A percentile compares a stretch with the other conserved stretches of the same genome.
These are phyloP conservation scores for Liquidambar formosana DNA, from an alignment of 164 flowering plant genomes.

Conservation along the genomic window DNA sequence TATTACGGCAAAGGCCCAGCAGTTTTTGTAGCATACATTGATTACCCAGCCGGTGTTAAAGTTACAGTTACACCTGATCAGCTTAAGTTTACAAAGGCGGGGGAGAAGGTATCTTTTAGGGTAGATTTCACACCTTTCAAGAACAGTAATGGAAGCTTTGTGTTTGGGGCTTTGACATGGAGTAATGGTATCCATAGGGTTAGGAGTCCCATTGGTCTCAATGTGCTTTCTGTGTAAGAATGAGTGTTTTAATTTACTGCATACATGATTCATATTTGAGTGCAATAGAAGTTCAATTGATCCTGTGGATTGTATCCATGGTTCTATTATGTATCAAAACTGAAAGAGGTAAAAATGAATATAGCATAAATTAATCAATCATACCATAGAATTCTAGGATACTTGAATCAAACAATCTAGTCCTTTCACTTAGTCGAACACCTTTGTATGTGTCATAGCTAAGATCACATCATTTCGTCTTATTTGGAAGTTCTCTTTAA, in stretches of 20 bases:
- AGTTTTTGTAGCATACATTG: slow-evolving; percentile 35
- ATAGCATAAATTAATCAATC: neutral
- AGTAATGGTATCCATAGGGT: slow-evolving; percentile 41
- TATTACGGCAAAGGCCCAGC: slow-evolving; percentile 47
- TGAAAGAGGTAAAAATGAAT: neutral
- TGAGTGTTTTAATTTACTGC: neutral
- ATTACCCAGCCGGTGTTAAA: slow-evolving; percentile 40
- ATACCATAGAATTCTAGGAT: too few relatives aligned
- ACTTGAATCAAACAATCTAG: neutral
- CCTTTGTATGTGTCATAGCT: neutral
- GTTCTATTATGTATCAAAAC: neutral
- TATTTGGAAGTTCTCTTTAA: neutral
- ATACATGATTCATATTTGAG: neutral
- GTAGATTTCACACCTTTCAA: slow-evolving; percentile 37
- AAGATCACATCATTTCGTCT: neutral
- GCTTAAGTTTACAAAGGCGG: slow-evolving; percentile 34
- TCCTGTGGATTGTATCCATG: neutral
- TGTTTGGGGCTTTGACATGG: slow-evolving; percentile 58
- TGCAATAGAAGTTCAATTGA: neutral
- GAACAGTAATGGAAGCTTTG: slow-evolving; percentile 42
- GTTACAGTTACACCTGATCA: slow-evolving; percentile 36
- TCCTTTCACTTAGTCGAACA: neutral
- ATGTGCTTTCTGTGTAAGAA: slow-evolving; percentile 37
- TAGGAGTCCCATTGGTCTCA: slow-evolving; percentile 53
- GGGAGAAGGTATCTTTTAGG: slow-evolving; percentile 47